Base-by-base conservation (phyloP, 768 basidiomycete species). In the Russula foetens region DNA sequence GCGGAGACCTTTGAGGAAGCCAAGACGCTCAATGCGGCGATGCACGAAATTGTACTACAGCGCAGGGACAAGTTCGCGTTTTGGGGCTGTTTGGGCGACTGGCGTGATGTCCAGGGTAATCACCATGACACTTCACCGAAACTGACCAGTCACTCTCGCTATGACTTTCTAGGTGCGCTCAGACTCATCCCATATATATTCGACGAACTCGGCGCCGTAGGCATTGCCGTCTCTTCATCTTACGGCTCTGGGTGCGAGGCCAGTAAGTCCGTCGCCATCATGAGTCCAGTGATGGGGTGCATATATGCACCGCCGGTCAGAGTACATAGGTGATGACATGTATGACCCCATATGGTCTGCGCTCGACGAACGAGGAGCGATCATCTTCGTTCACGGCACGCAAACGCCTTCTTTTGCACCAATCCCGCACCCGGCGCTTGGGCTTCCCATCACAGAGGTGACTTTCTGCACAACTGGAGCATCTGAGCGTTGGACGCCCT, bases 291-390 rank as follows among this genome's bases (percentile, higher is more conserved):
- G 9, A 31, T 41, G 8, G 23, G 12, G n/a, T n/a, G n/a, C 11
- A n/a, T 17, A 21, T 47, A 28, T 47, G 57, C 26, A 35, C 29
- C 47, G 23, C 19, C 51, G n/a, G 28, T 17, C 53, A 89, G 87
- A 71, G 58, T 90, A 88, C 69, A 69, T 89, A 35, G 88, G 84
- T 11, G 78, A 89, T 67, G 80, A 84, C 62, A 63, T 66, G 11
- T 90, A 82, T 63, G 82, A 85, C 54, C 75, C 79, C 17, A 75
- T 91, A 60, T 90, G 87, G 88, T 76, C 77, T n/a, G 86, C 85
- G 66, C 77, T 91, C 29, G 63, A 89, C 68, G 74, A 71, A 56
- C 78, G 88, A 38, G 67, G 72, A 8, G 79, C 83, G 2, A 78
- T 84, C 29, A 84, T 89, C 21, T 88, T 90, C 68, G 74, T 91